phyloP scores from a whole-genome alignment of 257 asterid genomes.

The Nemophila menziesii region DNA sequence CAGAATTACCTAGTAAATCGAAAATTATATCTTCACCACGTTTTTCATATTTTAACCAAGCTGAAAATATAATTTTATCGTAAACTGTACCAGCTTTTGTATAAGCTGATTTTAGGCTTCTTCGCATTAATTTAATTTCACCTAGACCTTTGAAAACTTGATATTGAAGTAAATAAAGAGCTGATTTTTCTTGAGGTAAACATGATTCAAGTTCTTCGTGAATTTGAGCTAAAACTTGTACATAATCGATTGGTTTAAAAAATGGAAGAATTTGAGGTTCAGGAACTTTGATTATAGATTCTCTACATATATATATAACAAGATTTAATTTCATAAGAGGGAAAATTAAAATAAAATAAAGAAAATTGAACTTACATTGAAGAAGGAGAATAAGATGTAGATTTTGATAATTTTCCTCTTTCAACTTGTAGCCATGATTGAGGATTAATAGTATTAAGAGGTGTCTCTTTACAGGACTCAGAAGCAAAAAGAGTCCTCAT shows the following conservation, averaged over 20 bases:
- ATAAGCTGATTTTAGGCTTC: conserved; percentile 88
- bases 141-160: conserved; percentile 95
- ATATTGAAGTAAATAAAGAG: conserved; percentile 71
- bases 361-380: conserved; percentile 45
- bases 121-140: conserved; percentile 77
- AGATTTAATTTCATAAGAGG: conserved; percentile 4
- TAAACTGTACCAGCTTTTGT: conserved; percentile 58
- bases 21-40: conserved; percentile 70
- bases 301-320: conserved; percentile 49
- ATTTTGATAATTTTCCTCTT: conserved; percentile 79
- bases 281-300: conserved; percentile 78
- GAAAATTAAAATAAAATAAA: conserved; percentile 6
- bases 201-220: conserved; percentile 95
- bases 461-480: conserved; percentile 75
- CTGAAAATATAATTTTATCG: conserved; percentile 77
- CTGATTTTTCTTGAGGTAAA: conserved; percentile 48
- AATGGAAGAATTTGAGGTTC: conserved; percentile 79
- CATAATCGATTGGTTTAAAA: conserved; percentile 88
- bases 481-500: conserved; percentile 87
- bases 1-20: conserved; percentile 68
- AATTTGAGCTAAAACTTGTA: conserved; percentile 76
- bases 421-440: conserved; percentile 99
- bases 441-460: conserved; percentile 58
- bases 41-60: conserved; percentile 92
- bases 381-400: conserved; percentile 53